phyloP scores from a whole-genome alignment of 2,329 filamentous ascomycete species.

The Alternaria rosae region DNA sequence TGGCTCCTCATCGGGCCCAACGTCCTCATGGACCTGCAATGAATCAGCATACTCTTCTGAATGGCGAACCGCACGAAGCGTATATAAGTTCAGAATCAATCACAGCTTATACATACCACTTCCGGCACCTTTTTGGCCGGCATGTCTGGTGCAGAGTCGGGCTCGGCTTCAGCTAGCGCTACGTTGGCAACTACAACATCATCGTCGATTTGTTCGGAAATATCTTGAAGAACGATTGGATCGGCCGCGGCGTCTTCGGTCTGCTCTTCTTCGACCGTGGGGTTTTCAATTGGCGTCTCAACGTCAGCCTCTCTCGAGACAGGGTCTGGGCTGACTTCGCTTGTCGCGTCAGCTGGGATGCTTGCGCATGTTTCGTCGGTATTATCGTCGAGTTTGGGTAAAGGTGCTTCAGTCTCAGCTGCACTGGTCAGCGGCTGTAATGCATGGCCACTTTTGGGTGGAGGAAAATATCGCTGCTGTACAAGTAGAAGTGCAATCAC shows the following conservation, averaged over 20 bases:
- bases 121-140: constrained; percentile 1
- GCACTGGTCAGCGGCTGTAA: constrained; percentile 15
- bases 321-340: constrained; percentile 14
- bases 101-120: constrained; percentile 14
- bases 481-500: constrained; percentile 8
- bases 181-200: constrained; percentile 6
- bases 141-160: constrained; percentile 11
- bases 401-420: constrained; percentile 9
- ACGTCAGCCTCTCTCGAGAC: constrained; percentile 14
- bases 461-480: constrained; percentile 1
- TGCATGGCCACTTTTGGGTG: not conserved
- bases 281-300: constrained; percentile 11
- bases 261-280: not conserved
- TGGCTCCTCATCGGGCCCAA: not conserved
- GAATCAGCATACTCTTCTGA: constrained; percentile 1
- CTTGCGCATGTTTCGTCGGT: constrained; percentile 12
- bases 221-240: constrained; percentile 1
- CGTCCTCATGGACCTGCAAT: constrained; percentile 5
- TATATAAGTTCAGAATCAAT: not conserved
- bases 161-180: constrained; percentile 9
- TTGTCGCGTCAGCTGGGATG: constrained; percentile 12
- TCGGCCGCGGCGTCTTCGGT: constrained; percentile 4
- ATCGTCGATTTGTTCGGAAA: constrained; percentile 1
- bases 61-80: not conserved
- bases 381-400: not conserved